These are phyloP conservation scores for Synchytrium microbalum DNA, from an alignment of 371 early-diverging fungal species.

Conservation along the genomic window DNA sequence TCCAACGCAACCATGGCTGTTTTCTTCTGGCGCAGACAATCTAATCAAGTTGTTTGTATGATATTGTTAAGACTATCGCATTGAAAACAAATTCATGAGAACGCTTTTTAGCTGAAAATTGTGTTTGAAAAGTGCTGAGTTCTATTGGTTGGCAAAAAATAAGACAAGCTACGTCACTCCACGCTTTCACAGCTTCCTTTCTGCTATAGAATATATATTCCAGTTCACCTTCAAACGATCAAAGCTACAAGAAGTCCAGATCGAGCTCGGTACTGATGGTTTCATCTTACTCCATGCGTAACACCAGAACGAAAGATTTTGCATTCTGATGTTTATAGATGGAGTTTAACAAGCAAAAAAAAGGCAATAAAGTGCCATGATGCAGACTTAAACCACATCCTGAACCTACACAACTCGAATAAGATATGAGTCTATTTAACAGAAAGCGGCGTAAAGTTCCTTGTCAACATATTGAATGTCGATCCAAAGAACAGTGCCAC, in stretches of 20 bases:
- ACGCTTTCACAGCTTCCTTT: too few relatives aligned
- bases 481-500: slow-evolving; percentile 92
- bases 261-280: too few relatives aligned
- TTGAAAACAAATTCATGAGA: too few relatives aligned
- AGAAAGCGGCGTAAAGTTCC: slow-evolving; percentile 1
- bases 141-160: too few relatives aligned
- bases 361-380: not conserved
- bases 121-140: too few relatives aligned
- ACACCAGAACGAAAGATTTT: not conserved
- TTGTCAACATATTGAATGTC: slow-evolving; percentile 62
- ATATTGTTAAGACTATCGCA: too few relatives aligned
- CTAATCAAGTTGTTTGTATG: slow-evolving; percentile 36
- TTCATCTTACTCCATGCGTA: not conserved
- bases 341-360: not conserved
- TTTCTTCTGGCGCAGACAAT: slow-evolving; percentile 45
- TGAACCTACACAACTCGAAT: not conserved
- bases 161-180: too few relatives aligned
- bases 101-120: too few relatives aligned
- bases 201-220: too few relatives aligned
- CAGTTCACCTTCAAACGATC: too few relatives aligned
- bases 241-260: too few relatives aligned
- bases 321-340: not conserved
- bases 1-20: slow-evolving; percentile 93
- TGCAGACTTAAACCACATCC: not conserved
- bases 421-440: too few relatives aligned